Evolutionary conservation across 192 early-diverging fungal genomes (phyloP), one percentile per base, ranked within the genome.

Genomic region (Phlyctochytrium bullatum): DNA sequence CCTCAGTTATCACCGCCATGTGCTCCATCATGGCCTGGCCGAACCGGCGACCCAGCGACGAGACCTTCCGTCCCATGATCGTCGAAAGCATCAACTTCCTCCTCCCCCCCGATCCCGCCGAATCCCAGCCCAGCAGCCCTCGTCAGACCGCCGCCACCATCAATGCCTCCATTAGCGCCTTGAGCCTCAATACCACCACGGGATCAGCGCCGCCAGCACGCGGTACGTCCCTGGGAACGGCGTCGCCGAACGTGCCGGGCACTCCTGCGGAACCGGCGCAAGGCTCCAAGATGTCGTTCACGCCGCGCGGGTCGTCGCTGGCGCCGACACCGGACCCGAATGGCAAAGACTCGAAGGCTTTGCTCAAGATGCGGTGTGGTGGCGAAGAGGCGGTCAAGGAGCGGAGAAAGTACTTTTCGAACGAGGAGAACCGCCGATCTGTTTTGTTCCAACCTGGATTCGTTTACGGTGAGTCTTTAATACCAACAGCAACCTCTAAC

Each of bases 301-400:
- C 40, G n/a, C 40, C 40, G 6, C 6, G 40, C 6, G 40, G 40
- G 20, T 47, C 40, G 6, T 47, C 40, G 6, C 40, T 47, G 40
- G 40, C 40, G 20, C 10, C 40, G 6, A 6, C 40, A 47, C 40
- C 40, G 10, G 40, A 47, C 40, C 40, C 40, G 10, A 20, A 47
- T 20, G 20, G 10, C 6, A 6, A 64, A 30, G 69, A 71, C 28
- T 52, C 20, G 16, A 71, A 64, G 53, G 31, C 52, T 29, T 59
- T 71, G 52, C 53, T 64, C 4, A 64, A 65, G 53, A 58, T 71
- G 20, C 20, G 29, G 54, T 23, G 29, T 2, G 69, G 69, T 33
- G 69, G 69, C 3, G 69, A 71, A 23, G 69, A 71, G 14, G 51
- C 69, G 0, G 69, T 71, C 25, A 71, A 71, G 35, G 69, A 71